Base-by-base conservation (phyloP, 2,329 filamentous ascomycete genomes). In the Trichoderma lentiforme region DNA sequence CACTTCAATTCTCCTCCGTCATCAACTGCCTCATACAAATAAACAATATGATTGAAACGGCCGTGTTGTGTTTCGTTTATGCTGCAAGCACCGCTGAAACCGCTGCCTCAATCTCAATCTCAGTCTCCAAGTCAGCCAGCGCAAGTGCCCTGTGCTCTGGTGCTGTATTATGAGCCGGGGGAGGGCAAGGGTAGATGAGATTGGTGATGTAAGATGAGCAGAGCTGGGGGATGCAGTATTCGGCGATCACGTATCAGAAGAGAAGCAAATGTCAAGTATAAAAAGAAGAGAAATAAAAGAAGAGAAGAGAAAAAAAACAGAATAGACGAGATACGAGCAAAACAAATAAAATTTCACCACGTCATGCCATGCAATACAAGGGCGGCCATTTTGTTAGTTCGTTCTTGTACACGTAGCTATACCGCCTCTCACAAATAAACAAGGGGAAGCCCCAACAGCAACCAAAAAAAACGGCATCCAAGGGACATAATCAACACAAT, bases 1-100 rank as follows among this genome's bases (percentile, higher is more conserved):
- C 47, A n/a, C 39, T 43, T 43, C 15, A n/a, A 43, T 53, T 14
- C 9, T 14, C 4, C 3, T 7, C 21, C n/a, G n/a, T 53, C 47
- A 24, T 51, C 43, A 21, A 14, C n/a, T 12, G 47, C 14, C 47
- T 24, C 47, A 24, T 24, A 7, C 47, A 24, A 53, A 12, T 7
- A 12, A 8, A 21, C 0, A 24, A 26, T 43, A 39, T 63, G 34
- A 63, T 47, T 3, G 21, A 34, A 57, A 24, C 24, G 24, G 30
- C 24, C 63, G 63, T 66, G 51, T 43, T 39, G 63, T 66, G 64
- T 57, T 57, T 67, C 64, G 64, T 67, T 57, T 56, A 66, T 28
- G 64, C 64, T 34, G 43, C 39, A 65, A 65, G 39, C 62, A 51
- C 43, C 43, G n/a, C 18, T 51, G 43, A 51, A 51, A 51, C 43